These are phyloP conservation scores for Exophiala bonariae DNA, from an alignment of 2,329 filamentous ascomycete genomes.

Conservation along the genomic window DNA sequence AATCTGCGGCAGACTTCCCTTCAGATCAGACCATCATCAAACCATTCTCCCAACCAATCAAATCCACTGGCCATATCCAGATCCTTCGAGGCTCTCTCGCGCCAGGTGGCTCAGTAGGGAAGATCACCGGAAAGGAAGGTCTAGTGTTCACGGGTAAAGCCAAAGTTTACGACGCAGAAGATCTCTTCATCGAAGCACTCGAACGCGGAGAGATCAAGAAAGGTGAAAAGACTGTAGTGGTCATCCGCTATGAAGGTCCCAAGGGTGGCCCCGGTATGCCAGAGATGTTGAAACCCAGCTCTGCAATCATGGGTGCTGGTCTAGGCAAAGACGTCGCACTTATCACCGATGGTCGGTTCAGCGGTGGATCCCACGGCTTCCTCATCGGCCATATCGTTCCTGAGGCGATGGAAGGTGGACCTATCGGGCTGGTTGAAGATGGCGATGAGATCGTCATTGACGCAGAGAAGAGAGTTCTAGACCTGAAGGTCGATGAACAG, in stretches of 20 bases:
- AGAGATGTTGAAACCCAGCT: constrained; percentile 72
- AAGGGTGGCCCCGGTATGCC: constrained; percentile 75
- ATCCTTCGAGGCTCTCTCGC: constrained; percentile 70
- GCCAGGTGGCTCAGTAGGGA: constrained; percentile 69
- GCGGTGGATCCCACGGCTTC: constrained; percentile 81
- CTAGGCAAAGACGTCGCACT: constrained; percentile 69
- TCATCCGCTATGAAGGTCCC: constrained; percentile 73
- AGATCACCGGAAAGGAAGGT: constrained; percentile 77
- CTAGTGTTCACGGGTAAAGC: constrained; percentile 67
- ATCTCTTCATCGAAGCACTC: constrained; percentile 67
- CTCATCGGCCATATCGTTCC: constrained; percentile 85
- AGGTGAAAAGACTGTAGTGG: constrained; percentile 73
- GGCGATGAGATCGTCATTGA: constrained; percentile 82
- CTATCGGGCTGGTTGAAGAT: constrained; percentile 78
- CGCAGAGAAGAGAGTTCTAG: constrained; percentile 69
- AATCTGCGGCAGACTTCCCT: constrained; percentile 63
- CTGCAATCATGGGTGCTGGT: constrained; percentile 72
- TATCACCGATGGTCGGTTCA: constrained; percentile 75
- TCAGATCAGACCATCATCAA: constrained; percentile 68
- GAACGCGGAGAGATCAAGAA: constrained; percentile 70
- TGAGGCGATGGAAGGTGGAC: constrained; percentile 81
- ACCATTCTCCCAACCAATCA: constrained; percentile 68
- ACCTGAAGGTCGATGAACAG: constrained; percentile 64
- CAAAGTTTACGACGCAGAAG: constrained; percentile 69
- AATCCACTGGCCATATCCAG: constrained; percentile 70